A percentile compares a stretch with the other conserved stretches of the same genome.
phyloP scores from a whole-genome alignment of 192 early-diverging fungal genomes.

The Mortierella alpina region DNA sequence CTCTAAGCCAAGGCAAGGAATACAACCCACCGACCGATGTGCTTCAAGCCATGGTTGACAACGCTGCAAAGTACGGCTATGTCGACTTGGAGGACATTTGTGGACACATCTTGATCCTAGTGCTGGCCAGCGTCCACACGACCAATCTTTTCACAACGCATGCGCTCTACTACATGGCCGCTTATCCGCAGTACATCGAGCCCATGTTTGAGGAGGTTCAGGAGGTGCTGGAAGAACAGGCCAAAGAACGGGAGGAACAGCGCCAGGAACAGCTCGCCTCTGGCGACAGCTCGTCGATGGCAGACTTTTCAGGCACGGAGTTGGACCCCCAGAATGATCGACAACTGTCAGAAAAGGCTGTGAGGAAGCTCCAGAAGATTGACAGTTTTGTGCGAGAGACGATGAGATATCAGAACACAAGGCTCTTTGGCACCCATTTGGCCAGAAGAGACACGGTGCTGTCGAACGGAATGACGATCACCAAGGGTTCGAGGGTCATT shows the following conservation, averaged over 20 bases:
- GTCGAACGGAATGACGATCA: conserved; percentile 46
- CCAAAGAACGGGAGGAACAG: conserved; percentile 17
- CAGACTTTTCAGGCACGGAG: conserved; percentile 8
- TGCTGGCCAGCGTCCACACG: conserved; percentile 56
- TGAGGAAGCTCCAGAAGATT: conserved; percentile 54
- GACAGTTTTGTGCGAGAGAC: conserved; percentile 56
- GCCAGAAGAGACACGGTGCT: conserved; percentile 35
- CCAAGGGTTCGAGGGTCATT: conserved; percentile 25
- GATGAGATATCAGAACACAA: conserved; percentile 33
- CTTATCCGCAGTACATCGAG: conserved; percentile 33
- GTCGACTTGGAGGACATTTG: conserved; percentile 41
- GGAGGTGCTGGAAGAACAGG: conserved; percentile 23
- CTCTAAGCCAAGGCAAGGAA: not conserved
- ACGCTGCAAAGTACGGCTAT: conserved; percentile 45
- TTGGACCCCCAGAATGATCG: conserved; percentile 31
- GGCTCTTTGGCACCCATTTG: not conserved
- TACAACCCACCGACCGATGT: conserved; percentile 42
- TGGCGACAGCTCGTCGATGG: not conserved
- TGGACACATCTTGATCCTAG: conserved; percentile 42
- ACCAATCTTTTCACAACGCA: conserved; percentile 40
- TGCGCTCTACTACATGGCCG: conserved; percentile 43
- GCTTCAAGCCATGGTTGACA: conserved; percentile 49
- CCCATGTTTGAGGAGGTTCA: conserved; percentile 48
- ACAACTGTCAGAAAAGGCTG: conserved; percentile 14
- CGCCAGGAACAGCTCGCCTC: conserved; percentile 13